Base-by-base conservation (phyloP, 495 filamentous ascomycete genomes). In the Xylaria longipes region DNA sequence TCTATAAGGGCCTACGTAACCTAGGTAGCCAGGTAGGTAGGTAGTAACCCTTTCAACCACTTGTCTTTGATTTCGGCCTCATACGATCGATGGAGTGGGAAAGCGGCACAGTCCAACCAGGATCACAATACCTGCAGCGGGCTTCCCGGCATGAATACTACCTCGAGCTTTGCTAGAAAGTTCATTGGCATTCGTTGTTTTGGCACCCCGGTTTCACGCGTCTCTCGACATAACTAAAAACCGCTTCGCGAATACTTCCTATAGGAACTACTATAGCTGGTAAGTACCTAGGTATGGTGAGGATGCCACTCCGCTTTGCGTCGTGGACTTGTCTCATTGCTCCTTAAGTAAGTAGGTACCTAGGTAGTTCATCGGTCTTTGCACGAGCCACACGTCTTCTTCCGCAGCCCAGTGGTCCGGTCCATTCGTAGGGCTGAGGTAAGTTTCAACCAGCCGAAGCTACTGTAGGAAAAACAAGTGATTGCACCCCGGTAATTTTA, bases 361-460 rank as follows among this genome's bases (percentile, higher is more conserved):
- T 58, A 29, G 11, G 14, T 43, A 9, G 45, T 25, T 29, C 25
- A 50, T 43, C 12, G 15, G 25, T 20, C 43, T 50, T 29, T 65
- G 41, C 62, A 65, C 62, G 43, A 50, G 63, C 63, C 43, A 65
- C 63, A 65, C n/a, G 37, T 39, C 57, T 17, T 61, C 12, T n/a
- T 6, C 56, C 43, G 27, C 41, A 25, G 46, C 39, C 22, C 22
- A 57, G 52, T 57, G 65, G 65, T 14, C 52, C 66, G 65, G 65
- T 14, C 52, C 66, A 25, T 68, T 17, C 48, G 52, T 68, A 68
- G 66, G 66, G 66, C 66, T 68, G 66, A 68, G 50, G 7, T 39
- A 41, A 56, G 66, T 68, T 33, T 60, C 52, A 57, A 41, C 15
- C 37, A 43, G 3, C 66, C 37, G 39, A 58, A 27, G 37, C 52